These are phyloP conservation scores for Cymbidium sinense DNA, from an alignment of 106 monocot species.

Conservation along the genomic window DNA sequence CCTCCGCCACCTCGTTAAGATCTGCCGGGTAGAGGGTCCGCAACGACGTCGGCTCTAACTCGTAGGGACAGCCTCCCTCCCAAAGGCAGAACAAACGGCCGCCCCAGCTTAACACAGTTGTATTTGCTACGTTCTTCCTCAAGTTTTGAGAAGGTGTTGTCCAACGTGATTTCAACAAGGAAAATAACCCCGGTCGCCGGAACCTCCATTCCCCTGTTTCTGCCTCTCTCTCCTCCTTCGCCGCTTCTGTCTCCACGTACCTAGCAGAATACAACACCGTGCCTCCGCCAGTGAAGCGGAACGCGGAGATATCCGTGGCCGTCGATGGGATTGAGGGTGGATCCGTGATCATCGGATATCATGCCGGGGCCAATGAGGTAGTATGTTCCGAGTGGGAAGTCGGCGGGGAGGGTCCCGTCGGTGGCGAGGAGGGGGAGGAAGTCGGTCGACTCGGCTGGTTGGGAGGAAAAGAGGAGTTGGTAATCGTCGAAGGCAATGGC, in stretches of 20 bases:
- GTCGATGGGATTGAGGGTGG: background rate
- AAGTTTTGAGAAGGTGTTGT: too few relatives aligned
- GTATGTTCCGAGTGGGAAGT: background rate
- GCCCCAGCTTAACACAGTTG: too few relatives aligned
- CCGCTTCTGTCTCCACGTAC: too few relatives aligned
- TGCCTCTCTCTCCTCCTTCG: too few relatives aligned
- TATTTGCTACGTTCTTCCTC: too few relatives aligned
- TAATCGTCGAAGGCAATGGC: background rate
- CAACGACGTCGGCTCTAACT: too few relatives aligned
- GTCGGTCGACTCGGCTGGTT: background rate
- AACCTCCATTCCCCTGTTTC: too few relatives aligned
- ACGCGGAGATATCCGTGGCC: conserved; percentile 1
- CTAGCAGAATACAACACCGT: background rate
- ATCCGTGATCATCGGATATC: background rate
- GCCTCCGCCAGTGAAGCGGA: background rate
- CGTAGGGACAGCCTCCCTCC: too few relatives aligned
- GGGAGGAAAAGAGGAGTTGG: background rate
- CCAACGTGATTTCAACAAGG: too few relatives aligned
- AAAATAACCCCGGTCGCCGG: too few relatives aligned
- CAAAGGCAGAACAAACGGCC: too few relatives aligned
- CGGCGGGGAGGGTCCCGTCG: background rate
- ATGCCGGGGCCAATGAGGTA: background rate
- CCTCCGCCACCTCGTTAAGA: background rate
- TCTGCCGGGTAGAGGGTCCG: too few relatives aligned
- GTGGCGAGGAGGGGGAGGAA: background rate